These are phyloP conservation scores for Alternaria arbusti DNA, from an alignment of 2,329 filamentous ascomycete species.

Conservation along the genomic window DNA sequence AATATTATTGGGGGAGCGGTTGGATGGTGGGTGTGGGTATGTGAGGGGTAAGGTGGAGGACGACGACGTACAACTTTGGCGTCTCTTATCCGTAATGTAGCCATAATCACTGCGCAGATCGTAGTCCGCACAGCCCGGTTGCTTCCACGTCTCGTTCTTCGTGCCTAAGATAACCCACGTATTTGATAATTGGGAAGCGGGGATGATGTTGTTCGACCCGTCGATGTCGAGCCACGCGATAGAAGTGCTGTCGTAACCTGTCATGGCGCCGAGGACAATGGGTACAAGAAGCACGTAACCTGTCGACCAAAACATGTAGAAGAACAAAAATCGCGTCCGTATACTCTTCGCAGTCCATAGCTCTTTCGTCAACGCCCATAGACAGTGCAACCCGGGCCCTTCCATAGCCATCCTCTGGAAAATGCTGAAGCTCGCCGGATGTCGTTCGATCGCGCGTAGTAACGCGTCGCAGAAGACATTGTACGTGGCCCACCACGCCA, in stretches of 20 bases:
- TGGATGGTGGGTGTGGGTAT: background rate
- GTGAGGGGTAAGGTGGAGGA: background rate
- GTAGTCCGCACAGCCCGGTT: constrained; percentile 10
- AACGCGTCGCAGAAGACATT: constrained; percentile 44
- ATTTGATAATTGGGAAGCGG: constrained; percentile 17
- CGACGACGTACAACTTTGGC: background rate
- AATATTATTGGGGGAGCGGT: background rate
- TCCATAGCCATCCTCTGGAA: constrained; percentile 43
- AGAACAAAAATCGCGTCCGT: constrained; percentile 31
- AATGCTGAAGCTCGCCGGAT: constrained; percentile 42
- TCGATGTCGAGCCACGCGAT: constrained; percentile 37
- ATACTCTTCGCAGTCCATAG: constrained; percentile 29
- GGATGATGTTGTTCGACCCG: constrained; percentile 34
- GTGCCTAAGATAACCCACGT: constrained; percentile 13
- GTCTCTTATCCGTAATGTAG: background rate
- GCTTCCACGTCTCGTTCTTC: constrained; percentile 19
- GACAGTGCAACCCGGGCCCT: constrained; percentile 27
- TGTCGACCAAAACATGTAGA: constrained; percentile 40
- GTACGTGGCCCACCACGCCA: constrained; percentile 40
- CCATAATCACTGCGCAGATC: background rate
- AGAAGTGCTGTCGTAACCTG: constrained; percentile 43
- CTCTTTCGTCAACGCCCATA: constrained; percentile 36
- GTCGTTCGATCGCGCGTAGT: constrained; percentile 42
- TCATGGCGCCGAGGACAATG: constrained; percentile 45
- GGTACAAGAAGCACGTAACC: constrained; percentile 41